These are phyloP conservation scores for Escallonia rubra DNA, from an alignment of 129 eudicot genomes.

Conservation along the genomic window DNA sequence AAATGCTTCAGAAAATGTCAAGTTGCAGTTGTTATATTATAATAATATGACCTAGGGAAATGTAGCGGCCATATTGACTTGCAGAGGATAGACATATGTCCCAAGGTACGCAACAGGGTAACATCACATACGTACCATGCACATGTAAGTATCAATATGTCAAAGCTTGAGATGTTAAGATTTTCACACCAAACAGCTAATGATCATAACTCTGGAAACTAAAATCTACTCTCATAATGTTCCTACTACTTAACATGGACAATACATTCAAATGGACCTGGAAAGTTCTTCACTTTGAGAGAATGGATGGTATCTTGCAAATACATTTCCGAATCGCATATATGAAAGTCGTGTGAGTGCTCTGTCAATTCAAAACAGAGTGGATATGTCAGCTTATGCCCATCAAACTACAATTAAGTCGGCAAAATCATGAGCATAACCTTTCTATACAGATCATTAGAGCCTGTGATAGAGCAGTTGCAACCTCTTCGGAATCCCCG, in stretches of 20 bases:
- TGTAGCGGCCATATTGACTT: no score
- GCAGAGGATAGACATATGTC: no score
- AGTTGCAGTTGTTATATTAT: no score
- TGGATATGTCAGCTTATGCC: background rate
- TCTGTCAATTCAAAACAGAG: conserved; percentile 35
- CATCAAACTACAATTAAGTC: background rate
- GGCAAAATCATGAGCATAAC: conserved; percentile 27
- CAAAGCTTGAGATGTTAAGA: background rate
- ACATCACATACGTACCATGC: background rate
- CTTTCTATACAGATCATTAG: conserved; percentile 86
- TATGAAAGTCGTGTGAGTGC: conserved; percentile 72
- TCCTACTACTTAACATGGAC: background rate
- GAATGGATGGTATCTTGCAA: conserved; percentile 72
- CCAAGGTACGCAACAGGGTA: no score
- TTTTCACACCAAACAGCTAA: background rate
- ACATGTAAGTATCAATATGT: background rate
- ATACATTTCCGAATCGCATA: conserved; percentile 91
- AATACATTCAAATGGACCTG: conserved; percentile 43
- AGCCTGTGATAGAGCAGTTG: conserved; percentile 93
- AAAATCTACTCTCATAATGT: background rate
- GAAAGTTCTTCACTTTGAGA: conserved; percentile 82
- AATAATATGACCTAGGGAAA: no score
- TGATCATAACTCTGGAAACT: background rate
- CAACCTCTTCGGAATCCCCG: conserved; percentile 97
- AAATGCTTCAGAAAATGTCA: no score